A percentile compares a stretch with the other conserved stretches of the same genome.
Evolutionary conservation across 495 filamentous ascomycete species (phyloP).

Genomic region (Gamarada debralockiae): DNA sequence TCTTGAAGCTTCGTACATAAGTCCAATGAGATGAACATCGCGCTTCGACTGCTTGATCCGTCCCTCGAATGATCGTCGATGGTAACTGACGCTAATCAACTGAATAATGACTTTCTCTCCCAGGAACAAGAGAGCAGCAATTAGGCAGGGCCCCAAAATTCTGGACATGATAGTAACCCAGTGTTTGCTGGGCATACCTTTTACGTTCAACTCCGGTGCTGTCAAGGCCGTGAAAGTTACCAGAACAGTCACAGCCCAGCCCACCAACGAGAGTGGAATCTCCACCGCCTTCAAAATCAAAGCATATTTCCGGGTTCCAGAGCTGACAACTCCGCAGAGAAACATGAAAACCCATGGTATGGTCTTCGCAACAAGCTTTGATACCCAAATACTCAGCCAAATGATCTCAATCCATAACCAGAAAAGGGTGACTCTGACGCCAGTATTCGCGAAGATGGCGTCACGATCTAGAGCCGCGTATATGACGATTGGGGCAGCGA

Average conservation of each 20-base stretch:
- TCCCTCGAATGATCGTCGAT: constrained; percentile 85
- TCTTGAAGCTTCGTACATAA: constrained; percentile 86
- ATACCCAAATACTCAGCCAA: constrained; percentile 84
- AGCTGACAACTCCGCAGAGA: constrained; percentile 82
- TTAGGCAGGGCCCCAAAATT: constrained; percentile 71
- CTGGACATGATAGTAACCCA: constrained; percentile 56
- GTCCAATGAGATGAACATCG: constrained; percentile 70
- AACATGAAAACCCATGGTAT: constrained; percentile 84
- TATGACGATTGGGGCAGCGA: constrained; percentile 76
- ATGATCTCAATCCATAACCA: constrained; percentile 91
- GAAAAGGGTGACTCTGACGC: constrained; percentile 69
- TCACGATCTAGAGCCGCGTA: constrained; percentile 34
- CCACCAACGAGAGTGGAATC: constrained; percentile 80
- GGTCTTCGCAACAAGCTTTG: constrained; percentile 75
- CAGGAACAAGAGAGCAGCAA: constrained; percentile 73
- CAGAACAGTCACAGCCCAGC: constrained; percentile 77
- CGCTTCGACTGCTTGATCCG: constrained; percentile 88
- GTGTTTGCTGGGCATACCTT: constrained; percentile 6
- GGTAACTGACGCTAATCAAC: constrained; percentile 91
- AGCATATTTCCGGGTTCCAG: constrained; percentile 90
- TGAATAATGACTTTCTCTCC: constrained; percentile 82
- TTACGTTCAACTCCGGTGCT: constrained; percentile 18
- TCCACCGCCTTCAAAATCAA: constrained; percentile 74
- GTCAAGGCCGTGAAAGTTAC: constrained; percentile 75
- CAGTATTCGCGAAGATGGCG: constrained; percentile 47